Percentiles rank a stretch among this genome's conserved stretches.
Evolutionary conservation across 495 filamentous ascomycete species (phyloP).

Genomic region (Trichocladium antarcticum): DNA sequence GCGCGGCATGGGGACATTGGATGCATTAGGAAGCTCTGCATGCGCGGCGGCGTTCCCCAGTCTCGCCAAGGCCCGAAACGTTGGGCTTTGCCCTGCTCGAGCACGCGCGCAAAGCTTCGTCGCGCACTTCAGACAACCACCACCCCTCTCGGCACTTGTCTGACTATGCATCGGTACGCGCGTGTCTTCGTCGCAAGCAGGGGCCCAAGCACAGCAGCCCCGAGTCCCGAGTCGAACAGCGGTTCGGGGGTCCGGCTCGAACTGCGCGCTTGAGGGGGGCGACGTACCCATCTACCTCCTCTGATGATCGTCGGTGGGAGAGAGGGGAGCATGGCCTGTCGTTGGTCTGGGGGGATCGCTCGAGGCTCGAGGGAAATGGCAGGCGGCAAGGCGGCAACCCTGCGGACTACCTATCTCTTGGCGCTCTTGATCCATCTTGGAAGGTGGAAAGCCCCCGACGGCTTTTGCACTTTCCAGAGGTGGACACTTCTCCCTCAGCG

Average conservation of each 20-base stretch:
- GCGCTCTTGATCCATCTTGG: conserved; percentile 16
- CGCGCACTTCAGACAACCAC: not conserved
- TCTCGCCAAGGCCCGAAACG: not conserved
- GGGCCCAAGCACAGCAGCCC: not conserved
- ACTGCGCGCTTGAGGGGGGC: too few relatives aligned
- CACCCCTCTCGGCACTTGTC: not conserved
- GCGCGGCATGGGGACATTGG: not conserved
- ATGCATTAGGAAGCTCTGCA: conserved; percentile 7
- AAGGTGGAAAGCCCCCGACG: conserved; percentile 15
- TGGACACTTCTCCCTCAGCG: conserved; percentile 4
- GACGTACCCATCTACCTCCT: too few relatives aligned
- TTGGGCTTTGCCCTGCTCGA: not conserved
- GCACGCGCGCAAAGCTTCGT: conserved; percentile 5
- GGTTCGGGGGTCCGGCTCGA: too few relatives aligned
- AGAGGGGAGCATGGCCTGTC: not conserved
- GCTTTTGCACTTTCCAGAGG: conserved; percentile 12
- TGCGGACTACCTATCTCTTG: conserved; percentile 12
- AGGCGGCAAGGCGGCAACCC: conserved; percentile 1
- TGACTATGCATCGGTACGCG: too few relatives aligned
- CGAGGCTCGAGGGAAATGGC: too few relatives aligned
- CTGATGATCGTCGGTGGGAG: not conserved
- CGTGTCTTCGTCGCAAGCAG: not conserved
- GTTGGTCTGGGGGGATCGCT: not conserved
- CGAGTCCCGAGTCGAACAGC: not conserved
- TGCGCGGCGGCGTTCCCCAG: not conserved